phyloP scores from a whole-genome alignment of 2,329 filamentous ascomycete genomes.

The Xylaria arbuscula region DNA sequence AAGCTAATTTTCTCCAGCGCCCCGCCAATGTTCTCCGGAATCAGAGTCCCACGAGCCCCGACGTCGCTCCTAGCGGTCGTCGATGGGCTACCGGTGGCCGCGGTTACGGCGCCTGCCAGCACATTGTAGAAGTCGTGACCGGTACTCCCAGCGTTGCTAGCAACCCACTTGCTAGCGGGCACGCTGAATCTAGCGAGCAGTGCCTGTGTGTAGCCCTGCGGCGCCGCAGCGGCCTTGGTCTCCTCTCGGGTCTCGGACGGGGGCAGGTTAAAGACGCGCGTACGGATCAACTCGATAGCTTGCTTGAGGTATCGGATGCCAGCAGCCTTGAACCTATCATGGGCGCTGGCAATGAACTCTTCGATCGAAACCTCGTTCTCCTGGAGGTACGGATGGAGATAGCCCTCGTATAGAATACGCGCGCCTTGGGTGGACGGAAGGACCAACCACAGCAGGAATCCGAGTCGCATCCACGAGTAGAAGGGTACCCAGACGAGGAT shows the following conservation, averaged over 20 bases:
- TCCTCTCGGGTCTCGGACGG: slow-evolving; percentile 59
- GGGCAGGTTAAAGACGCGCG: slow-evolving; percentile 81
- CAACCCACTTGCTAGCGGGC: slow-evolving; percentile 72
- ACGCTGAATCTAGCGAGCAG: slow-evolving; percentile 89
- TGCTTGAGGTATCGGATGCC: slow-evolving; percentile 81
- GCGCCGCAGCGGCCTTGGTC: slow-evolving; percentile 56
- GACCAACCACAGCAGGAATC: slow-evolving; percentile 92
- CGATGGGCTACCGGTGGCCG: slow-evolving; percentile 60
- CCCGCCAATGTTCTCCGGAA: slow-evolving; percentile 74
- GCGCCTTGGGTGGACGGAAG: slow-evolving; percentile 98
- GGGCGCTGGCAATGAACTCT: slow-evolving; percentile 82
- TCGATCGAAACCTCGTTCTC: slow-evolving; percentile 92
- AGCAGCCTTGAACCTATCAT: slow-evolving; percentile 80
- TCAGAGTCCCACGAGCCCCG: slow-evolving; percentile 69
- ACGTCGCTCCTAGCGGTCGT: slow-evolving; percentile 45
- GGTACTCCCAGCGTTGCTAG: slow-evolving; percentile 56
- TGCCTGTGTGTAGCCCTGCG: slow-evolving; percentile 77
- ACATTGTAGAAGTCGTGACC: slow-evolving; percentile 79
- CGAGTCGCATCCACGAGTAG: slow-evolving; percentile 89
- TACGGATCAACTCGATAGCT: slow-evolving; percentile 76
- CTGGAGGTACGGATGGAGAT: slow-evolving; percentile 88
- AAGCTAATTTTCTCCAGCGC: slow-evolving; percentile 77
- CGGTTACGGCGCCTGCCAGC: slow-evolving; percentile 78
- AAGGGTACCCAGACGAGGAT: slow-evolving; percentile 93
- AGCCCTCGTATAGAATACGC: slow-evolving; percentile 82